A percentile compares a stretch with the other conserved stretches of the same genome.
These are phyloP conservation scores for Chrysanthemum lavandulifolium DNA, from an alignment of 129 eudicot species.

Conservation along the genomic window DNA sequence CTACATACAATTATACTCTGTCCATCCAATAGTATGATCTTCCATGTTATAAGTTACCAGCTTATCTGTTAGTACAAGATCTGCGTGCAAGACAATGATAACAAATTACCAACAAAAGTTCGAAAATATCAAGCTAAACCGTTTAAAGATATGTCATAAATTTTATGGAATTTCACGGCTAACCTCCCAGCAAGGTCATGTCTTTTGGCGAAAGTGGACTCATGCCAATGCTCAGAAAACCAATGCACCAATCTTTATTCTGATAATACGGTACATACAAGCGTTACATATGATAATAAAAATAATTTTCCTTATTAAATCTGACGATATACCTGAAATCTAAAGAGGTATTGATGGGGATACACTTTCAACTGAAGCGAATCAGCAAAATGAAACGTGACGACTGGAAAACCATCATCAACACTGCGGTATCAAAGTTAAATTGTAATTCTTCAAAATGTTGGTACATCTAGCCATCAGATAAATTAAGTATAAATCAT, in stretches of 20 bases:
- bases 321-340: conserved; percentile 37
- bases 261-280: conserved; percentile 20
- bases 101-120: background rate
- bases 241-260: conserved; percentile 66
- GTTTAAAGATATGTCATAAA: background rate
- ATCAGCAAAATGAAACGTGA: conserved; percentile 61
- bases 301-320: background rate
- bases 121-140: background rate
- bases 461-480: background rate
- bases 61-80: conserved; percentile 60
- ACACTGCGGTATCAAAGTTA: conserved; percentile 49
- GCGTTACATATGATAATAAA: background rate
- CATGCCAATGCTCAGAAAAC: conserved; percentile 65
- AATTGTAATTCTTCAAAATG: background rate
- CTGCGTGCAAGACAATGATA: conserved; percentile 34
- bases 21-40: conserved; percentile 79
- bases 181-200: conserved; percentile 79
- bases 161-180: conserved; percentile 10
- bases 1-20: conserved; percentile 65
- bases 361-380: conserved; percentile 50
- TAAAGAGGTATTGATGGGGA: conserved; percentile 81
- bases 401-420: conserved; percentile 69
- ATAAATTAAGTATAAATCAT: too few relatives aligned
- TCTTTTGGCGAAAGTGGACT: conserved; percentile 60
- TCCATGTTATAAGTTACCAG: conserved; percentile 67